Evolutionary conservation across 1,139 yeast genomes (phyloP).

Genomic region (Yamadazyma aaseri): DNA sequence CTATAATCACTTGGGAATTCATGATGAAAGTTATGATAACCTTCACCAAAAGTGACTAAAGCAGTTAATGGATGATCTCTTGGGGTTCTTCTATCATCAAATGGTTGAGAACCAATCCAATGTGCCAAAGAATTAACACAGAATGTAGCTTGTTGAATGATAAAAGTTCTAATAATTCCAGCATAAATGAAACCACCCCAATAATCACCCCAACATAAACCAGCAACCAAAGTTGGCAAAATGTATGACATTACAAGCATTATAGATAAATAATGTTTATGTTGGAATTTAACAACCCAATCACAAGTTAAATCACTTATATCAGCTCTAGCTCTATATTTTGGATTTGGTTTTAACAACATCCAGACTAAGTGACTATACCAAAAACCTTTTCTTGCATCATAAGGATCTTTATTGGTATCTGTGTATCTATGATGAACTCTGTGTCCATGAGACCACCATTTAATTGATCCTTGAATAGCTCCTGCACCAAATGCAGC

Average conservation of each 20-base stretch:
- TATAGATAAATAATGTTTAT: constrained; percentile 76
- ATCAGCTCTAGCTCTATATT: constrained; percentile 93
- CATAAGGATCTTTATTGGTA: constrained; percentile 95
- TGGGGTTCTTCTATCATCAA: constrained; percentile 96
- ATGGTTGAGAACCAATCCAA: constrained; percentile 97
- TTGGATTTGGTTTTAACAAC: constrained; percentile 91
- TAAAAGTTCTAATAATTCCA: constrained; percentile 78
- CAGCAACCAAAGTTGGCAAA: constrained; percentile 75
- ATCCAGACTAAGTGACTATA: constrained; percentile 98
- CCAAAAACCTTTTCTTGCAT: constrained; percentile 95
- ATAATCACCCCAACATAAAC: constrained; percentile 80
- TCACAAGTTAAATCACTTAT: constrained; percentile 88
- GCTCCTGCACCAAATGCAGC: constrained; percentile 94
- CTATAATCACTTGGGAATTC: constrained; percentile 99
- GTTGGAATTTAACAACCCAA: constrained; percentile 90
- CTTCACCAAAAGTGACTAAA: constrained; percentile 95
- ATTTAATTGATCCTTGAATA: constrained; percentile 93
- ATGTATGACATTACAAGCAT: constrained; percentile 69
- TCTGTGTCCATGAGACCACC: constrained; percentile 99
- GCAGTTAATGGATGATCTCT: constrained; percentile 96
- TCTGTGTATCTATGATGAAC: constrained; percentile 97
- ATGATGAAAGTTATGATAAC: constrained; percentile 98
- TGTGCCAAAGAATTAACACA: constrained; percentile 98
- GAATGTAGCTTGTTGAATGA: constrained; percentile 96
- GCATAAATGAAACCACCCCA: constrained; percentile 92